Conservation (phyloP, 202 grass and related monocot genomes). For the Panicum hallii region DNA sequence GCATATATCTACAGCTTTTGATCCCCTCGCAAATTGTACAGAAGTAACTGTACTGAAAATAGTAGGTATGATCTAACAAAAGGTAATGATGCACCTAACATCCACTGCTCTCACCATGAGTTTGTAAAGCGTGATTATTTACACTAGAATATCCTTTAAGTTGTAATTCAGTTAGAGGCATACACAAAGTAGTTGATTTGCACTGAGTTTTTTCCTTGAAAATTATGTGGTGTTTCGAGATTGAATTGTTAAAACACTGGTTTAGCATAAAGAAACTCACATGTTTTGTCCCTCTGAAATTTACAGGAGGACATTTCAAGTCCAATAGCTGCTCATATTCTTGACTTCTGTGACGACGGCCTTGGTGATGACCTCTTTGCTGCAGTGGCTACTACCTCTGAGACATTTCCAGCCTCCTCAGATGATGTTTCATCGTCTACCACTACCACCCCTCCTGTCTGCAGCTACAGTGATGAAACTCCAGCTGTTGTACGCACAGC, state of each 20-base stretch:
- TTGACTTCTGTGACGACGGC: conserved; percentile 78
- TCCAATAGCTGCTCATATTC: conserved; percentile 79
- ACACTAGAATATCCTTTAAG: not conserved
- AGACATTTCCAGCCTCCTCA: conserved; percentile 43
- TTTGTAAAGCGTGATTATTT: not conserved
- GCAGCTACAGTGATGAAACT: conserved; percentile 51
- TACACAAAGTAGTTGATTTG: not conserved
- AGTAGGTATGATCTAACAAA: conserved; percentile 6
- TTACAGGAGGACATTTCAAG: conserved; percentile 89
- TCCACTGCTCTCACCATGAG: not conserved
- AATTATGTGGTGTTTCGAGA: not conserved
- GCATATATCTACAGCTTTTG: conserved; percentile 22
- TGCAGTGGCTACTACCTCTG: conserved; percentile 41
- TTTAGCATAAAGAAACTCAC: conserved; percentile 30
- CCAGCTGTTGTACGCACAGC: conserved; percentile 46
- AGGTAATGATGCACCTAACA: conserved; percentile 15
- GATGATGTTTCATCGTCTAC: conserved; percentile 64
- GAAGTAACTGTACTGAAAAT: not conserved
- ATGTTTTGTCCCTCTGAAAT: conserved; percentile 36
- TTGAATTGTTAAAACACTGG: not conserved
- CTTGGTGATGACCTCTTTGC: conserved; percentile 62
- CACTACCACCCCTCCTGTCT: conserved; percentile 51
- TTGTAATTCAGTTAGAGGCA: not conserved
- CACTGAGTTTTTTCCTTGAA: not conserved
- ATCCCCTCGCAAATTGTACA: conserved; percentile 10